phyloP scores from a whole-genome alignment of 371 early-diverging fungal genomes.

The Fennellomyces sp. region DNA sequence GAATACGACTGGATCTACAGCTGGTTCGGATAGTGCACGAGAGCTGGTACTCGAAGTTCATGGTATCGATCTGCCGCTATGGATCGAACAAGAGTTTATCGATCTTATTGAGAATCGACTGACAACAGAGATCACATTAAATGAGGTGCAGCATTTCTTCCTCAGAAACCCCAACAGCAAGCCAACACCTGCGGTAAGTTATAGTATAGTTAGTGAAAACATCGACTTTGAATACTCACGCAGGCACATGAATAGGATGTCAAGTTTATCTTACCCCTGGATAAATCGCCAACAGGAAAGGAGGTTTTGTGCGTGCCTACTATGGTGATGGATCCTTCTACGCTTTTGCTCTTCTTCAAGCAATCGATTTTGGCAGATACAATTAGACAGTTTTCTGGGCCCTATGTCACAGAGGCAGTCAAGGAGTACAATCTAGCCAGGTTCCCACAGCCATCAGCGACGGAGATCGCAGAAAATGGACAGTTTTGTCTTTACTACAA shows the following conservation, averaged over 20 bases:
- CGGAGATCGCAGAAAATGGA: constrained; percentile 3
- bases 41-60: constrained; percentile 73
- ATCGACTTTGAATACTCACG: not conserved
- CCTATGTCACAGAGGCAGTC: constrained; percentile 59
- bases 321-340: constrained; percentile 58
- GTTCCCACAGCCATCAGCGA: not conserved
- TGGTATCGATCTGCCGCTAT: constrained; percentile 70
- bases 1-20: not conserved
- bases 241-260: constrained; percentile 56
- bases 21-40: constrained; percentile 10
- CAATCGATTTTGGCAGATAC: constrained; percentile 63
- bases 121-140: constrained; percentile 64
- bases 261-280: constrained; percentile 65
- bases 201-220: not conserved
- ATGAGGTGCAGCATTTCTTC: constrained; percentile 69
- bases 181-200: constrained; percentile 65
- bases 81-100: constrained; percentile 73
- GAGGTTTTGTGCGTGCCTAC: constrained; percentile 57
- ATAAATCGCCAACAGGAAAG: constrained; percentile 36
- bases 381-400: constrained; percentile 53
- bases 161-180: constrained; percentile 68
- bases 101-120: constrained; percentile 66
- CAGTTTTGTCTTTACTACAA: constrained; percentile 49
- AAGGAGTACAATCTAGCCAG: constrained; percentile 2
- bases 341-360: constrained; percentile 66